Evolutionary conservation across 768 basidiomycete genomes (phyloP), one percentile per base, ranked within the genome.

Genomic region (Artomyces pyxidatus): DNA sequence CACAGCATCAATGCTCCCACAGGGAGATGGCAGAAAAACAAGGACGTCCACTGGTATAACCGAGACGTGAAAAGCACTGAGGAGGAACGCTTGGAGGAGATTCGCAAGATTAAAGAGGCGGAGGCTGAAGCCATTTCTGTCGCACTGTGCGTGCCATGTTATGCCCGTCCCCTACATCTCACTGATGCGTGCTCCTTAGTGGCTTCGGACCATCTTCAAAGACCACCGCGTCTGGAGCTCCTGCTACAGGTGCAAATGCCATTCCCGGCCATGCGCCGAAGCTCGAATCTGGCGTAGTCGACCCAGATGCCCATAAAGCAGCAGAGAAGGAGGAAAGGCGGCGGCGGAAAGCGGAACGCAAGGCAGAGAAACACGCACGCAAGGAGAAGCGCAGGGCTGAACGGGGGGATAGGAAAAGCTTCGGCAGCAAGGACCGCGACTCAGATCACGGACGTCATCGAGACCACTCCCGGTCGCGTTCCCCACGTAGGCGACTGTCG

Each of bases 21-120:
- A 1, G 94, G 94, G 1, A 74, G 94, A 41, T 98, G 94, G 94
- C 94, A 96, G 68, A 94, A 94, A 69, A 91, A 92, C 71, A 92
- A 94, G 64, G 94, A 98, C 60, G 70, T 98, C 14, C 93, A 95
- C 59, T 98, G 94, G 94, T 98, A 95, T 62, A 78, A 71, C 58
- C 81, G 93, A 25, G 89, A 92, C 4, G 23, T 52, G 28, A 59
- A 62, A 1, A 54, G 59, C 12, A 58, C 57, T 3, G 77, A 78
- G 12, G 63, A 63, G 10, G 79, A 80, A 53, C 71, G 78, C 47
- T 58, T 46, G 0, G 90, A 85, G 52, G 94, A 97, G 69, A 83
- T 96, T 27, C 69, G 78, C 48, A 78, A 75, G 59, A 63, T 96
- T 54, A 95, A 96, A 64, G 86, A 92, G 60, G 75, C 83, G 14